Evolutionary conservation across 2,329 filamentous ascomycete genomes (phyloP).

Genomic region (Neonectria punicea): DNA sequence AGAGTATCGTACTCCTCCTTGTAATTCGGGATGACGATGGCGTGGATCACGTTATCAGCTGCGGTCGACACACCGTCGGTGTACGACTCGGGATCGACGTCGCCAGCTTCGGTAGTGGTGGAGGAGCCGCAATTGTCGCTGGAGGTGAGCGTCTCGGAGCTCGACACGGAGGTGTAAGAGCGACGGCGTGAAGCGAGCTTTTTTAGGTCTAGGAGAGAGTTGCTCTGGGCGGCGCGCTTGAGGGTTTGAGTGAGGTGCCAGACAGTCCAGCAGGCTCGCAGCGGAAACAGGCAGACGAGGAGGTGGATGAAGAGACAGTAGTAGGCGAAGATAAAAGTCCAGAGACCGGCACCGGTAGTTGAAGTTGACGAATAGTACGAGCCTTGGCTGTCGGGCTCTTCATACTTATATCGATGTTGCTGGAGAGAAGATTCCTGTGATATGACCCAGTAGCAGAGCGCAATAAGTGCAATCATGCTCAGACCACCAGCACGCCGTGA

Average conservation of each 20-base stretch:
- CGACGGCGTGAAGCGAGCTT: slow-evolving; percentile 60
- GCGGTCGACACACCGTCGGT: slow-evolving; percentile 55
- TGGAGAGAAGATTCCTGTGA: slow-evolving; percentile 58
- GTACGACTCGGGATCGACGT: slow-evolving; percentile 59
- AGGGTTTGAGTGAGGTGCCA: slow-evolving; percentile 66
- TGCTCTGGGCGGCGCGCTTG: slow-evolving; percentile 56
- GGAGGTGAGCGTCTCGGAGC: slow-evolving; percentile 63
- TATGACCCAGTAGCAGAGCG: slow-evolving; percentile 66
- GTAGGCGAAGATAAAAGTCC: slow-evolving; percentile 67
- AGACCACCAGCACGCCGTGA: slow-evolving; percentile 65
- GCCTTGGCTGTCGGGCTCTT: slow-evolving; percentile 50
- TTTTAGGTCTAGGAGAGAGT: slow-evolving; percentile 57
- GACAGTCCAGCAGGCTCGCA: slow-evolving; percentile 70
- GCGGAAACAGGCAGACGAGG: slow-evolving; percentile 70
- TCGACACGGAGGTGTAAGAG: slow-evolving; percentile 66
- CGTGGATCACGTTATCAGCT: slow-evolving; percentile 66
- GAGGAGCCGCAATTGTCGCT: slow-evolving; percentile 57
- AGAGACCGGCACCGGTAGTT: slow-evolving; percentile 57
- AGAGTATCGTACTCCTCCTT: slow-evolving; percentile 77
- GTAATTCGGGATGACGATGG: slow-evolving; percentile 78
- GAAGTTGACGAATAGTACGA: slow-evolving; percentile 45
- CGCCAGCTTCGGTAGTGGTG: slow-evolving; percentile 62
- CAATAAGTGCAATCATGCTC: slow-evolving; percentile 61
- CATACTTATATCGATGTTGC: slow-evolving; percentile 56
- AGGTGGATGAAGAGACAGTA: slow-evolving; percentile 74